Evolutionary conservation across 345 rosid genomes (phyloP), one percentile per base, ranked within the genome.

Genomic region (Euphorbia pulcherrima): DNA sequence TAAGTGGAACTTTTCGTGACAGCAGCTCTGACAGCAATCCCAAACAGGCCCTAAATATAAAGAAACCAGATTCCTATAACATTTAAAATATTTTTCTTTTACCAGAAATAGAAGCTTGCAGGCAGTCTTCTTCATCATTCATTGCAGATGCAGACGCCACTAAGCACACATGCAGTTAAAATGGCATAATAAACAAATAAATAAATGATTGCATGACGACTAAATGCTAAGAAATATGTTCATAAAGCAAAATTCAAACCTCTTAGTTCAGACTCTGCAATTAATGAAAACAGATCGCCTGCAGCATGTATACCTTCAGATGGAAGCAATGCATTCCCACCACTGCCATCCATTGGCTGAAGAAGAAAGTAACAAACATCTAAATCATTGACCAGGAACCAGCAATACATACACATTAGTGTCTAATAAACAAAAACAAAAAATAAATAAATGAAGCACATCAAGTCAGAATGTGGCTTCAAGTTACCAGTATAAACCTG

Each of bases 21-120:
- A n/a, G n/a, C n/a, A n/a, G n/a, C n/a, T n/a, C n/a, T n/a, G n/a
- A n/a, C n/a, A n/a, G n/a, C n/a, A n/a, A n/a, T n/a, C n/a, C n/a
- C n/a, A n/a, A n/a, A n/a, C n/a, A n/a, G n/a, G n/a, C n/a, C n/a
- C n/a, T 50, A 39, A 60, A 17, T 44, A 13, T 48, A 21, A 57
- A 46, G 59, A 37, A 70, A 47, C 29, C 53, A 35, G 21, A 52
- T 27, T 62, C 16, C 57, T 4, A 10, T 52, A 23, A 72, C 35
- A 28, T 33, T 55, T 10, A 24, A 62, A 30, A 79, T 74, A 39
- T 7, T 24, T 51, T 71, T 70, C 50, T 60, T 78, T 68, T 86
- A 94, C 99, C 91, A 82, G 95, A 83, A 66, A 91, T 80, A 62
- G 99, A 94, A 81, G 96, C 86, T 76, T 88, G 88, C 78, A 82